Conservation (phyloP, 2,329 filamentous ascomycete species). For the Boeremia lycopersici region DNA sequence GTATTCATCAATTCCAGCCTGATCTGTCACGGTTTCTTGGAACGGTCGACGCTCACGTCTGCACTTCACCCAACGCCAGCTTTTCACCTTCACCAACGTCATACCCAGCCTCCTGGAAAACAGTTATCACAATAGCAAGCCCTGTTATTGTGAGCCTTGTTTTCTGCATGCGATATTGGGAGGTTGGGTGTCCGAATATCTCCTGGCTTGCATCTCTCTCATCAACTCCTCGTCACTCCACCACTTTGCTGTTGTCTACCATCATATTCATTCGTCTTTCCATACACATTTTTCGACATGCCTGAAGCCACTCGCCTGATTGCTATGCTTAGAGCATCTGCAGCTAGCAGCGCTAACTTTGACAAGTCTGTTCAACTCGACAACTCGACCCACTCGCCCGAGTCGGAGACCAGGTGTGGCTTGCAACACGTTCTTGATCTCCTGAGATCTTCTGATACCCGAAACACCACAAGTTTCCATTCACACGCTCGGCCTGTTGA, state of each 20-base stretch:
- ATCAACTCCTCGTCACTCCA: background rate
- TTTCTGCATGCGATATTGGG: background rate
- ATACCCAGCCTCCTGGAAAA: background rate
- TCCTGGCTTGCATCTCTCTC: background rate
- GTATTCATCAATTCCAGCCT: background rate
- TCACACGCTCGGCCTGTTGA: slow-evolving; percentile 8
- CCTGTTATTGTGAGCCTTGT: background rate
- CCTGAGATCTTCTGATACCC: background rate
- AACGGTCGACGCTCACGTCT: background rate
- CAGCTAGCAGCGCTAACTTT: slow-evolving; percentile 27
- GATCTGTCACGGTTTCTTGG: background rate
- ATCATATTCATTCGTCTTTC: background rate
- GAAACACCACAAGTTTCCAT: background rate
- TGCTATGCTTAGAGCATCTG: slow-evolving; percentile 32
- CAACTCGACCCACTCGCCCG: background rate
- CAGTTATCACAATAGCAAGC: background rate
- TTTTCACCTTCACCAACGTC: slow-evolving; percentile 24
- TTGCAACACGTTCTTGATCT: background rate
- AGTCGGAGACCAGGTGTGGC: background rate
- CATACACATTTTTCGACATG: slow-evolving; percentile 20
- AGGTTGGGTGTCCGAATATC: background rate
- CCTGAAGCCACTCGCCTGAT: slow-evolving; percentile 30
- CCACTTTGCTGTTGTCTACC: background rate
- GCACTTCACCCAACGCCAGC: slow-evolving; percentile 5
- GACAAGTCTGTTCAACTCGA: slow-evolving; percentile 21